phyloP scores from a whole-genome alignment of 2,329 filamentous ascomycete genomes.

The Ceratocystis variospora region DNA sequence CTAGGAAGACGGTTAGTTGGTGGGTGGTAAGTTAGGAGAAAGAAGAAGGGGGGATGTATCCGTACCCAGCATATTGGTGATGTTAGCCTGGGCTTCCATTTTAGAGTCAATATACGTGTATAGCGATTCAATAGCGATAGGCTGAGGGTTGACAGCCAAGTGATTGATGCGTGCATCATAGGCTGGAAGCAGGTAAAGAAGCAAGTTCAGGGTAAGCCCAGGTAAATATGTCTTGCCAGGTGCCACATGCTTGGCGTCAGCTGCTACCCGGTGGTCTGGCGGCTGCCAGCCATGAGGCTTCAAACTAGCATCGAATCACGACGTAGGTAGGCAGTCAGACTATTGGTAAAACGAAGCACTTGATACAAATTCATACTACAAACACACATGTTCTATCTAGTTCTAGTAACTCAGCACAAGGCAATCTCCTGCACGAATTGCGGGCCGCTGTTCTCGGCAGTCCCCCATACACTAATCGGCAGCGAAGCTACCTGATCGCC shows the following conservation, averaged over 20 bases:
- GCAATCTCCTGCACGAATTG: constrained; percentile 17
- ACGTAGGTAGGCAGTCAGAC: not conserved
- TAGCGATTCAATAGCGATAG: not conserved
- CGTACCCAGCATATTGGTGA: constrained; percentile 29
- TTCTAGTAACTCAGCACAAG: not conserved
- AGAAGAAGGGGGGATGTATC: not conserved
- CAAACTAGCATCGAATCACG: not conserved
- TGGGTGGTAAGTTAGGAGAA: constrained; percentile 1
- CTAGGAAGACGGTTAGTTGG: constrained; percentile 23
- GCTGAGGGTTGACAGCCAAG: not conserved
- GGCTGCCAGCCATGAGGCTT: not conserved
- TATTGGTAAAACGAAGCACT: not conserved
- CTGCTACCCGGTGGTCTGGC: not conserved
- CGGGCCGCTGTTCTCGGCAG: constrained; percentile 7
- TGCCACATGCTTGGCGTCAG: not conserved
- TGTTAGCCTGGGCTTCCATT: constrained; percentile 14
- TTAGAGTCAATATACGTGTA: not conserved
- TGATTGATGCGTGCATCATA: not conserved
- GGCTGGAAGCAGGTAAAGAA: not conserved
- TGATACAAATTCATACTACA: not conserved
- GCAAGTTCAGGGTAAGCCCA: not conserved
- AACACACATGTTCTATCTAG: not conserved
- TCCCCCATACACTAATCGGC: constrained; percentile 13
- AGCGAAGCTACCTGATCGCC: constrained; percentile 13
- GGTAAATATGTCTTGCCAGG: not conserved